Evolutionary conservation across 2,329 filamentous ascomycete species (phyloP), one percentile per base, ranked within the genome.

Genomic region (Didymella exigua): DNA sequence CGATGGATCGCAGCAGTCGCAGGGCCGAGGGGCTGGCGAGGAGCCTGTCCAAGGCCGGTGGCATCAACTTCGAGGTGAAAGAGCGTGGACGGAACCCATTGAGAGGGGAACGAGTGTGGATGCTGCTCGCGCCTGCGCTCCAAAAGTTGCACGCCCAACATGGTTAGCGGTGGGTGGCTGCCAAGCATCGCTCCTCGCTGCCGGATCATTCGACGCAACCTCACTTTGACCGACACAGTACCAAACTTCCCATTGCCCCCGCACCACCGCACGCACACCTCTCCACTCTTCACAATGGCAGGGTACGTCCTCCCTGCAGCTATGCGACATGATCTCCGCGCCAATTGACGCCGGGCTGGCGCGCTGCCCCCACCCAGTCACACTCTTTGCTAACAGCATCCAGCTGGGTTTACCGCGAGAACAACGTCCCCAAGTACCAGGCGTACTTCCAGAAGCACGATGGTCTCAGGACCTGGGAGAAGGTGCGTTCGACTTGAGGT

Each of bases 401-500:
- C 60, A 74, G 72, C 67, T 74, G 67, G 66, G 65, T 91, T 80
- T 81, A 90, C 84, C 86, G 87, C 76, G 83, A 84, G 75, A 93
- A 93, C 85, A 84, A 83, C 71, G 89, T 93, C 70, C 88, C 89
- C 53, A 70, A 89, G 74, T 83, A 89, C 80, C 90, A 93, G 83
- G 82, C 84, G 72, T 78, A 85, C 67, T 91, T 90, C 82, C 89
- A 92, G 81, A 80, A 83, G 63, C 87, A 90, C 67, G 89, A 89
- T 77, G 85, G 84, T 70, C 77, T 86, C 65, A 86, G 90, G 70
- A 77, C 90, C 75, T 93, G 90, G 89, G 81, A 84, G 77, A 91
- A 92, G 78, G 89, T 93, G 83, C 75, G 88, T 82, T 26, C 23
- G 24, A 52, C 48, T 9, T 45, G 34, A 33, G 29, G 19, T 16